phyloP scores from a whole-genome alignment of 1,284 basidiomycete genomes.

The Exsudoporus floridanus region DNA sequence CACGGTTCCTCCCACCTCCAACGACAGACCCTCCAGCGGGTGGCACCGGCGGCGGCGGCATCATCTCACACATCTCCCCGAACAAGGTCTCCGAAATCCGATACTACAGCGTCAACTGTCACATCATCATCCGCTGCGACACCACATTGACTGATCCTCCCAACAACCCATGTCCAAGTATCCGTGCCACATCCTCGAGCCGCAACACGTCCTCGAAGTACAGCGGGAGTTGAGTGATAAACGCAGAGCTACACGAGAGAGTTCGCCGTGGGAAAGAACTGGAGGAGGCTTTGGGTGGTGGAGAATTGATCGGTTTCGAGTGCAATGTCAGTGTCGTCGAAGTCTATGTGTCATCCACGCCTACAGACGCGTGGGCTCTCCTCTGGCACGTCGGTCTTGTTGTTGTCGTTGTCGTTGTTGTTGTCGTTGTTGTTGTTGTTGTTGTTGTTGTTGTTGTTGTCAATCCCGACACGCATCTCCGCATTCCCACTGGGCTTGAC shows the following conservation, averaged over 20 bases:
- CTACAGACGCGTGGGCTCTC: too few relatives aligned
- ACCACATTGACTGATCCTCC: constrained; percentile 25
- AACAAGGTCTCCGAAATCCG: constrained; percentile 29
- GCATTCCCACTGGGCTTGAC: constrained; percentile 41
- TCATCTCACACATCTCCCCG: too few relatives aligned
- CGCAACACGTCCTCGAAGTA: constrained; percentile 34
- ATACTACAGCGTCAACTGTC: constrained; percentile 32
- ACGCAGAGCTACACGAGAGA: constrained; percentile 62
- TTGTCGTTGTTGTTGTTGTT: constrained; percentile 13
- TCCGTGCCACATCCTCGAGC: constrained; percentile 33
- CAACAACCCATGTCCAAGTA: constrained; percentile 33
- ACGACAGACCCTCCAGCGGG: too few relatives aligned
- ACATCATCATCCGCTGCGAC: constrained; percentile 31
- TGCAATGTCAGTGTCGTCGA: constrained; percentile 19
- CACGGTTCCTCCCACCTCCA: not conserved
- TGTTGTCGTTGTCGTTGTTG: too few relatives aligned
- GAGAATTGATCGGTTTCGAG: too few relatives aligned
- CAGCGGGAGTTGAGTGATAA: constrained; percentile 45
- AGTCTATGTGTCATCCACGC: constrained; percentile 9
- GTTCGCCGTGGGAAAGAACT: constrained; percentile 53
- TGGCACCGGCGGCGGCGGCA: too few relatives aligned
- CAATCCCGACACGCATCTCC: constrained; percentile 32
- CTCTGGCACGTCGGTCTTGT: too few relatives aligned
- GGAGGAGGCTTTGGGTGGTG: constrained; percentile 50
- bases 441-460: constrained; percentile 28